Conservation (phyloP, 805 yeast species). For the Tetrapisispora namnaoensis region DNA sequence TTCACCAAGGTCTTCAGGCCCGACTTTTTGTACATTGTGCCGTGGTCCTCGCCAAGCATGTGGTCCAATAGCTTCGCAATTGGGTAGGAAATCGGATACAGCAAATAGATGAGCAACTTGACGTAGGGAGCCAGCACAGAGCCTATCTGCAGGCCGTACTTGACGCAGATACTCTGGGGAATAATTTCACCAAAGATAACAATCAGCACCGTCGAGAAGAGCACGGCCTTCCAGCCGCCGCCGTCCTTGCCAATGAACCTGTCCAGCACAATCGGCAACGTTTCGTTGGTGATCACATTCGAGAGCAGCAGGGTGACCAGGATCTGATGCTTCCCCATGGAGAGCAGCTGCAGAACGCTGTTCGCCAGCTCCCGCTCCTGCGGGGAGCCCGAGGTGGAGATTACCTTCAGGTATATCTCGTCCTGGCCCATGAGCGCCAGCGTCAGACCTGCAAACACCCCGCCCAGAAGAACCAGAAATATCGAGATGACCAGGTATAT, state of each 20-base stretch:
- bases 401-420: constrained; percentile 86
- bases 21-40: constrained; percentile 84
- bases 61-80: constrained; percentile 71
- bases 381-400: constrained; percentile 74
- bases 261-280: constrained; percentile 88
- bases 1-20: constrained; percentile 92
- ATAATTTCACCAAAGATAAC: constrained; percentile 94
- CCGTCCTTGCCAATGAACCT: constrained; percentile 56
- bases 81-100: constrained; percentile 92
- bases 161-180: constrained; percentile 87
- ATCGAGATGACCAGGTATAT: constrained; percentile 36
- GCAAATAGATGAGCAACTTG: constrained; percentile 65
- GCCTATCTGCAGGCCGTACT: constrained; percentile 88
- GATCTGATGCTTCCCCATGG: constrained; percentile 92
- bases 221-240: constrained; percentile 96
- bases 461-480: constrained; percentile 62
- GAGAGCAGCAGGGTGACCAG: constrained; percentile 76
- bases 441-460: constrained; percentile 91
- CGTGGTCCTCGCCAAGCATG: constrained; percentile 89
- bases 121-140: constrained; percentile 88
- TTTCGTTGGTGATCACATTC: constrained; percentile 89
- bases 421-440: constrained; percentile 97
- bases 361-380: constrained; percentile 58
- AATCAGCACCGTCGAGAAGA: constrained; percentile 83
- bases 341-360: constrained; percentile 61